Conservation (phyloP, 1,139 yeast species). For the Diutina pseudorugosa region DNA sequence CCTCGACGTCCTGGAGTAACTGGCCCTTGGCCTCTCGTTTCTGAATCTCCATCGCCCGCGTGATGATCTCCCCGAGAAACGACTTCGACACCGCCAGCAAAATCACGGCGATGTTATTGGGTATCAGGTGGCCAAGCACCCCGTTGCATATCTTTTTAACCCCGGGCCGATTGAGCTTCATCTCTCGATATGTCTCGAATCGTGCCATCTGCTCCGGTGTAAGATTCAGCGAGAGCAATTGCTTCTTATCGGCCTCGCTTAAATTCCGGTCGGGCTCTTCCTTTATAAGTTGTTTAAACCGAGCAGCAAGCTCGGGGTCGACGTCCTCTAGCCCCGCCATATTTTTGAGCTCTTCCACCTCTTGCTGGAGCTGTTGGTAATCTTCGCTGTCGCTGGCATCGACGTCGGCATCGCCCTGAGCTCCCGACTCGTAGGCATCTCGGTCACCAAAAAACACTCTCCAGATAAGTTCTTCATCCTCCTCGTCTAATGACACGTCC, state of each 20-base stretch:
- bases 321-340: constrained; percentile 21
- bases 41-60: constrained; percentile 63
- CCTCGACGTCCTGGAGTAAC: constrained; percentile 24
- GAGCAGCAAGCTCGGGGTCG: constrained; percentile 22
- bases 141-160: constrained; percentile 74
- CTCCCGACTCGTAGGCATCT: constrained; percentile 2
- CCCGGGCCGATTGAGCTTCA: constrained; percentile 67
- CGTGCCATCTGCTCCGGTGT: constrained; percentile 78
- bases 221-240: constrained; percentile 59
- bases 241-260: constrained; percentile 41
- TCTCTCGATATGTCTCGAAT: constrained; percentile 79
- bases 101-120: constrained; percentile 71
- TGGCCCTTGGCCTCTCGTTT: constrained; percentile 38
- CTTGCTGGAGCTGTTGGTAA: not conserved
- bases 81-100: constrained; percentile 83
- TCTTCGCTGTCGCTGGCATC: constrained; percentile 6
- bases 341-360: constrained; percentile 9
- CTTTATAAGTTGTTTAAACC: constrained; percentile 18
- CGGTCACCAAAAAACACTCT: constrained; percentile 24
- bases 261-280: constrained; percentile 9
- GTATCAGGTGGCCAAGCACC: constrained; percentile 71
- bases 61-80: constrained; percentile 79
- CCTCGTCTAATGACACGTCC: constrained; percentile 34
- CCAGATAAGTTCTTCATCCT: constrained; percentile 36
- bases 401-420: constrained; percentile 15